phyloP scores from a whole-genome alignment of 768 basidiomycete genomes.

The Vararia minispora region DNA sequence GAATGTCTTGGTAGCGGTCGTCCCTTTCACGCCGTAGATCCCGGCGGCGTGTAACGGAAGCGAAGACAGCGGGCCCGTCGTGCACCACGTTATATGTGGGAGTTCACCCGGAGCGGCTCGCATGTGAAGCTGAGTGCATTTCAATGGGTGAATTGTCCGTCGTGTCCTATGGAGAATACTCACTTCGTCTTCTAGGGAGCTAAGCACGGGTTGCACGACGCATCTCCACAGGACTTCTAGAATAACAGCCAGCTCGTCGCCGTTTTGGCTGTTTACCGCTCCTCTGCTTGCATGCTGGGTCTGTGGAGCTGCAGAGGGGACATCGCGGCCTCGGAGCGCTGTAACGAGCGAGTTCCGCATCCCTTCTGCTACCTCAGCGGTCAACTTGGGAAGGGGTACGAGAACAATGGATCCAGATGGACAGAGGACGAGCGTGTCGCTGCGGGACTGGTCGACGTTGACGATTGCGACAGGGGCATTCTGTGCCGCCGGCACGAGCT shows the following conservation, averaged over 20 bases:
- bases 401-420: neutral
- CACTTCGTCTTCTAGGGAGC: neutral
- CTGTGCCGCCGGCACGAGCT: constrained; percentile 1
- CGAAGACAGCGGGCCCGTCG: constrained; percentile 8
- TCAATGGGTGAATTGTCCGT: too few relatives aligned
- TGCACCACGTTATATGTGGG: constrained; percentile 11
- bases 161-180: too few relatives aligned
- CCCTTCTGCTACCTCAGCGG: neutral
- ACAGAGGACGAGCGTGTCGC: constrained; percentile 6
- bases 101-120: constrained; percentile 8
- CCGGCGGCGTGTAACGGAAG: constrained; percentile 13
- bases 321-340: neutral
- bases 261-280: neutral
- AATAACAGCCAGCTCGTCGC: neutral
- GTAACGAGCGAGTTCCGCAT: neutral
- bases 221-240: constrained; percentile 5
- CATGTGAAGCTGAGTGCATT: too few relatives aligned
- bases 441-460: constrained; percentile 4
- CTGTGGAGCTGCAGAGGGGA: neutral
- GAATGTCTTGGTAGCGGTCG: neutral
- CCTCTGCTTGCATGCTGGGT: neutral
- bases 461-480: constrained; percentile 6
- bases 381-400: constrained; percentile 2
- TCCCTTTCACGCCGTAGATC: neutral
- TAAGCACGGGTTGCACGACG: constrained; percentile 3